Evolutionary conservation across 805 yeast genomes (phyloP).

Genomic region (Candida berthetii): DNA sequence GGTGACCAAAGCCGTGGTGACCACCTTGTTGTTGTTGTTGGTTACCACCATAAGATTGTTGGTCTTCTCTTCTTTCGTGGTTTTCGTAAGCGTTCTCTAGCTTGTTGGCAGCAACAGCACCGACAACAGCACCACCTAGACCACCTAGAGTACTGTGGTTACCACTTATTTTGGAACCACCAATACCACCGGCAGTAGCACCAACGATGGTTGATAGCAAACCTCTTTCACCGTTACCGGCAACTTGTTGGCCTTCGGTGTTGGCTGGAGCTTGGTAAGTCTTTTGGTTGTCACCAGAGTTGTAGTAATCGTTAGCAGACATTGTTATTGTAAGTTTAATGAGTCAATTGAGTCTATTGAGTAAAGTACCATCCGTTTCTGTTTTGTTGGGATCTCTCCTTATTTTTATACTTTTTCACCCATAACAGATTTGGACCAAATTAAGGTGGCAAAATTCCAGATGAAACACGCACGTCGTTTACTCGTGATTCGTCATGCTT

Average conservation of each 20-base stretch:
- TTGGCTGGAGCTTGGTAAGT: conserved; percentile 19
- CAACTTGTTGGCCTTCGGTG: conserved; percentile 8
- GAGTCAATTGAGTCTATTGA: too few species aligned
- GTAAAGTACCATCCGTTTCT: not conserved
- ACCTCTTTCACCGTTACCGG: conserved; percentile 30
- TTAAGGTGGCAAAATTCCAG: too few species aligned
- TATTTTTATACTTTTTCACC: too few species aligned
- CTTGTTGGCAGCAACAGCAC: conserved; percentile 46
- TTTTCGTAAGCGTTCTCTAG: conserved; percentile 29
- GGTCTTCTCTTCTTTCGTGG: conserved; percentile 8
- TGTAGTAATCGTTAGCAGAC: conserved; percentile 55
- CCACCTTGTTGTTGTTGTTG: conserved; percentile 1
- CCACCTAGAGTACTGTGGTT: conserved; percentile 33
- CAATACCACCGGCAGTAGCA: conserved; percentile 48
- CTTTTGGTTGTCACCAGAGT: conserved; percentile 34
- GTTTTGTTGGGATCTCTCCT: not conserved
- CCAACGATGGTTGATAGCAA: conserved; percentile 39
- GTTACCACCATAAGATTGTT: conserved; percentile 8
- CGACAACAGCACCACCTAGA: conserved; percentile 44
- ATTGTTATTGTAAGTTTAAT: conserved; percentile 16
- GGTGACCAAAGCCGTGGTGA: not conserved
- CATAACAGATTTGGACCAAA: too few species aligned
- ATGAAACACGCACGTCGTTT: too few species aligned
- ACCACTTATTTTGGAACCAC: conserved; percentile 39
- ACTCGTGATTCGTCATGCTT: too few species aligned